Conservation (phyloP, 2,329 filamentous ascomycete genomes). For the Ophiostoma triangulosporum region DNA sequence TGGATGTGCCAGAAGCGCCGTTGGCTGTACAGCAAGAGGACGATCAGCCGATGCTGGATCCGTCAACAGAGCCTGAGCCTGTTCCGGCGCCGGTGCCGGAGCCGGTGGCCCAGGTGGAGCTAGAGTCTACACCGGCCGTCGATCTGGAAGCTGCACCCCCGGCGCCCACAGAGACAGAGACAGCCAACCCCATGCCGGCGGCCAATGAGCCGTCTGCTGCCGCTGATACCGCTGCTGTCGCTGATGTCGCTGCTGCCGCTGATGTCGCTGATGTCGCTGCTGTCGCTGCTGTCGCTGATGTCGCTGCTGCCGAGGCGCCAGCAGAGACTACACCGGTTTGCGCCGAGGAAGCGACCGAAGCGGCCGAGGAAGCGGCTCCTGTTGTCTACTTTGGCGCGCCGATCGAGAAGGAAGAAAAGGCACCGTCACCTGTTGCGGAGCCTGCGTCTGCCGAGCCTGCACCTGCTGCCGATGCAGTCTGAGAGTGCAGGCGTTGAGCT, state of each 20-base stretch:
- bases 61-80: not conserved
- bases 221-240: not conserved
- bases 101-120: not conserved
- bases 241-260: too few relatives aligned
- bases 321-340: too few relatives aligned
- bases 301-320: not conserved
- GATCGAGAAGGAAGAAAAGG: not conserved
- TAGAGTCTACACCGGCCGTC: not conserved
- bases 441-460: not conserved
- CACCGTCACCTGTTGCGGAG: not conserved
- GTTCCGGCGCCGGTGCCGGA: not conserved
- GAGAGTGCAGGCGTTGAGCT: not conserved
- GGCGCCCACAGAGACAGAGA: not conserved
- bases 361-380: not conserved
- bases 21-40: not conserved
- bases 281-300: not conserved
- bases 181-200: not conserved
- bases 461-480: not conserved
- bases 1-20: not conserved
- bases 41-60: slow-evolving; percentile 9
- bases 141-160: not conserved
- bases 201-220: not conserved
- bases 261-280: too few relatives aligned
- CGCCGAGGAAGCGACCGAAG: too few relatives aligned
- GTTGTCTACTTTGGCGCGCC: not conserved